Evolutionary conservation across 2,329 filamentous ascomycete genomes (phyloP).

Genomic region (Periconia sp.): DNA sequence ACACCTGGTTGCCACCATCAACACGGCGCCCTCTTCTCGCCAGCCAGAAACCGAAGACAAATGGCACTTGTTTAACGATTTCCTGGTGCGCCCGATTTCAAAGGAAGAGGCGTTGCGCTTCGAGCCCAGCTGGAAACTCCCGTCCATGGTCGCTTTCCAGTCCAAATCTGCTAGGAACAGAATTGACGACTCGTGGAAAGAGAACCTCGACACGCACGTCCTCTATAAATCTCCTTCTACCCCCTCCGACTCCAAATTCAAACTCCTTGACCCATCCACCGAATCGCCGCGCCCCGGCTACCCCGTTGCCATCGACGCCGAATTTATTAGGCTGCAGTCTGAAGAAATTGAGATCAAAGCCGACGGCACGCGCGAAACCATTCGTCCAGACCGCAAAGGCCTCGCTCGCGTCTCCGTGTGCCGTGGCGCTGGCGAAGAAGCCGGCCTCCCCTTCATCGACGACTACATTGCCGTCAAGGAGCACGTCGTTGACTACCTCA

Average conservation of each 20-base stretch:
- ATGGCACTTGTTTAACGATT: constrained; percentile 98
- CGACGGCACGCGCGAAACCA: constrained; percentile 87
- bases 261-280: constrained; percentile 55
- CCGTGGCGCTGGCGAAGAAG: constrained; percentile 73
- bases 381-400: constrained; percentile 85
- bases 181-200: constrained; percentile 85
- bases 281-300: constrained; percentile 73
- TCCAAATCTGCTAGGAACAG: constrained; percentile 77
- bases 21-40: constrained; percentile 71
- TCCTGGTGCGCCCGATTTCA: constrained; percentile 79
- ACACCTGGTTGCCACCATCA: constrained; percentile 88
- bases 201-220: constrained; percentile 78
- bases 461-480: constrained; percentile 94
- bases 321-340: constrained; percentile 90
- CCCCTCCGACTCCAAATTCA: constrained; percentile 59
- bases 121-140: constrained; percentile 88
- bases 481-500: constrained; percentile 92
- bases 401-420: constrained; percentile 92
- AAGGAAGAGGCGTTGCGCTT: constrained; percentile 86
- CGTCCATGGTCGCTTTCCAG: constrained; percentile 85
- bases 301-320: constrained; percentile 88
- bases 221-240: constrained; percentile 63
- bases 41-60: constrained; percentile 63
- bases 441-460: constrained; percentile 89
- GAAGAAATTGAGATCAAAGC: constrained; percentile 96